Conservation (phyloP, 2,329 filamentous ascomycete genomes). For the Calonectria crousiana region DNA sequence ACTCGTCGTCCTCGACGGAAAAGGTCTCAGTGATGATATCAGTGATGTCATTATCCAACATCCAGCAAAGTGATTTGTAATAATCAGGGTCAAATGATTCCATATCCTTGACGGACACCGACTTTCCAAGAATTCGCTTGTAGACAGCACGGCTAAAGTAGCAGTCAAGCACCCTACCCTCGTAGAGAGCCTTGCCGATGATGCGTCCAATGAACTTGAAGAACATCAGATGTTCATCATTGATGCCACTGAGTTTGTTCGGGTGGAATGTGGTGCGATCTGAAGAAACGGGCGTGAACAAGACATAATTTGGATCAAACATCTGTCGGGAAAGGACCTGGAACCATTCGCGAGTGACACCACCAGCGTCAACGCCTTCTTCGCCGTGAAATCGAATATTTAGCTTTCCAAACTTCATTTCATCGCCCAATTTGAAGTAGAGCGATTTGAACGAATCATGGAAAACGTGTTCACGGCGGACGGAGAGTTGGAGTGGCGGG, state of each 20-base stretch:
- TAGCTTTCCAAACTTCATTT: constrained; percentile 99
- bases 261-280: constrained; percentile 99
- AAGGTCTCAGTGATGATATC: constrained; percentile 98
- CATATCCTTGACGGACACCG: constrained; percentile 99
- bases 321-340: constrained; percentile 96
- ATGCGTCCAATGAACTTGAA: constrained; percentile 99
- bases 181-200: constrained; percentile 97
- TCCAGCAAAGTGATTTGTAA: constrained; percentile 98
- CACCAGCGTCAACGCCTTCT: constrained; percentile 97
- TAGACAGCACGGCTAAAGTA: constrained; percentile 99
- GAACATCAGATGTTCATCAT: constrained; percentile 95
- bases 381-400: constrained; percentile 98
- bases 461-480: constrained; percentile 96
- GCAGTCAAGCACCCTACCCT: constrained; percentile 94
- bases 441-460: constrained; percentile 98
- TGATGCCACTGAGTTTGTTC: constrained; percentile 93
- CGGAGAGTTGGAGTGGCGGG: constrained; percentile 83
- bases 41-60: constrained; percentile 98
- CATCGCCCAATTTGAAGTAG: constrained; percentile 95
- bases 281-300: constrained; percentile 96
- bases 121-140: constrained; percentile 95
- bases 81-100: constrained; percentile 98
- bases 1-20: constrained; percentile 92
- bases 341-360: constrained; percentile 99
- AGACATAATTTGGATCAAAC: constrained; percentile 98